Base-by-base conservation (phyloP, 768 basidiomycete species). In the Trametes sanguinea region DNA sequence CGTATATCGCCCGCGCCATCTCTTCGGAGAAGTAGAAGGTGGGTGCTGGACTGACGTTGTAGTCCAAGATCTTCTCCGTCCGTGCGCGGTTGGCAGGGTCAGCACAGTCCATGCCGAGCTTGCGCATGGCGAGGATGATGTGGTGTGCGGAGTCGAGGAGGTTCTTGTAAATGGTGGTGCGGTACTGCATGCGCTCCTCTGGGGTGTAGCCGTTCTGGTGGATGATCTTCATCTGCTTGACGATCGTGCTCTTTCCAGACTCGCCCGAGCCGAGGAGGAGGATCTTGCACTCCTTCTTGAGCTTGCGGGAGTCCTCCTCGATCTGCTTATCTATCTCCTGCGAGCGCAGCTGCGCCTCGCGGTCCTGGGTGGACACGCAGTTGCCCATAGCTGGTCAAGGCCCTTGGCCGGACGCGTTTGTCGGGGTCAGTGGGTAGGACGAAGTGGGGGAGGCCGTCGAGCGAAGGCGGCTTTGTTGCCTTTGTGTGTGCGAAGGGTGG, bases 141-240 rank as follows among this genome's bases (percentile, higher is more conserved):
- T 88, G 88, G 67, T 95, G 92, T 0, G 92, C 94, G 5, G 88
- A 91, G 65, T 98, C 95, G 63, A 96, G 79, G 4, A 95, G 86
- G 73, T 96, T 91, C 68, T 86, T 86, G 76, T 89, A 94, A 51
- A 98, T 87, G 33, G 88, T 87, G 0, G 87, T 83, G 17, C 89
- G 81, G 77, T 85, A 96, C 3, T 85, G 81, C 62, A 87, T 79
- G 30, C 94, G 84, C 73, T 97, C 94, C 0, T 89, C 83, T 7
- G 76, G 75, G 2, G 87, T 84, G 76, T 94, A 98, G 11, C 95
- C 95, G 63, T 88, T 86, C 73, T 96, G 92, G 73, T 98, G 92
- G 51, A 98, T 95, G 60, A 98, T 95, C 81, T 96, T 97, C 95
- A 98, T 97, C 75, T 98, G 95, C 73, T 98, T 98, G 39, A 97